Base-by-base conservation (phyloP, 2,329 filamentous ascomycete genomes). In the Pseudocercospora cruenta region DNA sequence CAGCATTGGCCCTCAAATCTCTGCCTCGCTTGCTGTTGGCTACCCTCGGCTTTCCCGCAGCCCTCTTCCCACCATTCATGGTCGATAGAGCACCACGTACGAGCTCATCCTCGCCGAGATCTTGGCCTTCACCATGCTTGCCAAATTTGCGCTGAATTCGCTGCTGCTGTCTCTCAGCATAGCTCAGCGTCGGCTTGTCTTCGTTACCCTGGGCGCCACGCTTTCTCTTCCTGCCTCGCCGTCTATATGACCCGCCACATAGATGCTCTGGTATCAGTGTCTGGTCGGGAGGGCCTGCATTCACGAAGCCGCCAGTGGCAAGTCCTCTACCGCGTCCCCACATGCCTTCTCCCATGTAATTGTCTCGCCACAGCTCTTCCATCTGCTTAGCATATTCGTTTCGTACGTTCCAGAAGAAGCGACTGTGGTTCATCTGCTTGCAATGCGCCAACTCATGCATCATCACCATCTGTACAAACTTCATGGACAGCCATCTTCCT, bases 381-480 rank as follows among this genome's bases (percentile, higher is more conserved):
- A 96, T 88, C 63, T 92, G 86, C 8, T 83, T 84, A 1, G 91
- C 89, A 74, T 91, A 95, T 49, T 82, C 80, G 77, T 95, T 91
- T 55, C 92, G 83, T 19, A 94, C 90, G 9, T 86, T 85, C 92
- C 93, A 96, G 74, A 96, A 96, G 2, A 87, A 88, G 63, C 87
- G 85, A 1, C 88, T 90, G 76, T 96, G 93, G 77, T 96, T 96
- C 93, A 96, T 96, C 76, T 96, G 90, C 78, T 92, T 91, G 83
- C 91, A 94, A 78, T 96, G 92, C 2, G 92, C 92, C 31, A 96
- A 82, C 74, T 95, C 92, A 77, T 96, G 93, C 87, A 96, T 94
- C 93, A 96, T 96, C 70, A 96, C 92, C 91, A 95, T 94, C 79
- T 95, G 91, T 16, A 96, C 91, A 74, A 93, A 93, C 67, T 88